A percentile compares a stretch with the other conserved stretches of the same genome.
Evolutionary conservation across 371 early-diverging fungal species (phyloP).

Genomic region (Syncephalastrum monosporum): DNA sequence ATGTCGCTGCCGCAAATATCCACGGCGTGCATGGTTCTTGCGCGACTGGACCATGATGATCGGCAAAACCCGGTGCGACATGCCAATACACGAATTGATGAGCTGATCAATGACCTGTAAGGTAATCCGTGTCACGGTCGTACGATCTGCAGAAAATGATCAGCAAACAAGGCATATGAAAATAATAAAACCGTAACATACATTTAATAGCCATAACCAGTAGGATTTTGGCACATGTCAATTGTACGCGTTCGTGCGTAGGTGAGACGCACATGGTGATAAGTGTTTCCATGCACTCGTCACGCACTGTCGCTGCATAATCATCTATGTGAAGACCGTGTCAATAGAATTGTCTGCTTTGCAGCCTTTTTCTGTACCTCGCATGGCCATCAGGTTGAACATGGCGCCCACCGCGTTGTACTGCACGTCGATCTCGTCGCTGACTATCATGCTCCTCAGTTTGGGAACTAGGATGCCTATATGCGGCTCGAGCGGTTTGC

Average conservation of each 20-base stretch:
- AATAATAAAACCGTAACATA: constrained; percentile 7
- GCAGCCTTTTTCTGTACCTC: constrained; percentile 19
- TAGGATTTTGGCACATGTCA: constrained; percentile 38
- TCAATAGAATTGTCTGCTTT: neutral
- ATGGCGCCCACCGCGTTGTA: constrained; percentile 47
- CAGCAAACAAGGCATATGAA: neutral
- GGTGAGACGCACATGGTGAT: constrained; percentile 25
- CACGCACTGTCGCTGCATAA: constrained; percentile 33
- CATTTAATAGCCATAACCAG: constrained; percentile 40
- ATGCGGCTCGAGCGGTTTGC: constrained; percentile 12
- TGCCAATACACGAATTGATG: constrained; percentile 27
- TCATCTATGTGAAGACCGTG: constrained; percentile 17
- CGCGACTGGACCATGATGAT: constrained; percentile 35
- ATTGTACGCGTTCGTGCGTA: constrained; percentile 37
- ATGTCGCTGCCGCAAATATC: constrained; percentile 6
- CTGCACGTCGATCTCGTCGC: constrained; percentile 43
- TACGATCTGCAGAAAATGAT: constrained; percentile 18
- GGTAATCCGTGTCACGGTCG: constrained; percentile 27
- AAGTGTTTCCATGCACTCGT: constrained; percentile 34
- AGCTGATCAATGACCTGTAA: constrained; percentile 39
- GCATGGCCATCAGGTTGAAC: constrained; percentile 46
- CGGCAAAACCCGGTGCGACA: constrained; percentile 26
- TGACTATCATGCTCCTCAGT: constrained; percentile 27
- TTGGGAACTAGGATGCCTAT: constrained; percentile 24
- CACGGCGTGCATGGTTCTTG: neutral